Evolutionary conservation across 2,329 filamentous ascomycete genomes (phyloP).

Genomic region (Colletotrichum echinochloae): DNA sequence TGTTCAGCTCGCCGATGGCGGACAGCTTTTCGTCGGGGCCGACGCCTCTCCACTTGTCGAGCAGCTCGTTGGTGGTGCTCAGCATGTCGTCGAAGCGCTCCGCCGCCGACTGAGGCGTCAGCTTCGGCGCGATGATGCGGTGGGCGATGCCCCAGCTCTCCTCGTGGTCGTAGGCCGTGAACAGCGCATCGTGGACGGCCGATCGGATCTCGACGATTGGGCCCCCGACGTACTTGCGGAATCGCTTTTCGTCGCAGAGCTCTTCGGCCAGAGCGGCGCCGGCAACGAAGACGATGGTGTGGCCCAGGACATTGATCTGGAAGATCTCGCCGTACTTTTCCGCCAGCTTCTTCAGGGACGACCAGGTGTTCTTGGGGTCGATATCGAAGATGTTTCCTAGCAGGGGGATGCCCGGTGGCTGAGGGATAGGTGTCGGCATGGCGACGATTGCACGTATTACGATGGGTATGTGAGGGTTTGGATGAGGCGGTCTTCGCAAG

Average conservation of each 20-base stretch:
- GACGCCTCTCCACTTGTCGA: conserved; percentile 61
- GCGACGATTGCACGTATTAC: background rate
- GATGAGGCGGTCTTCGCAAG: too few relatives aligned
- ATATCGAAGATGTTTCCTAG: conserved; percentile 53
- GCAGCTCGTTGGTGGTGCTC: conserved; percentile 61
- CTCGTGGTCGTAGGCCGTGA: conserved; percentile 63
- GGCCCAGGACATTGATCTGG: conserved; percentile 51
- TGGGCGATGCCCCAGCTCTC: conserved; percentile 63
- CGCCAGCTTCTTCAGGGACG: conserved; percentile 51
- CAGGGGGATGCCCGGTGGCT: conserved; percentile 51
- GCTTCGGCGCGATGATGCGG: conserved; percentile 62
- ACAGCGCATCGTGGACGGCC: conserved; percentile 63
- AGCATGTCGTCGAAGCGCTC: conserved; percentile 61
- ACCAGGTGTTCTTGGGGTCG: conserved; percentile 52
- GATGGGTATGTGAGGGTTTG: background rate
- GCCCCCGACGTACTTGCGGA: conserved; percentile 65
- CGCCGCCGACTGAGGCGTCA: conserved; percentile 51
- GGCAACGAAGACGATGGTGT: conserved; percentile 56
- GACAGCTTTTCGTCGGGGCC: conserved; percentile 54
- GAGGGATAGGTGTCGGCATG: conserved; percentile 53
- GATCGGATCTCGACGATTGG: conserved; percentile 65
- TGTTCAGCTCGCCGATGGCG: conserved; percentile 63
- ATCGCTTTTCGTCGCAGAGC: conserved; percentile 64
- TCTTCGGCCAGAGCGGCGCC: conserved; percentile 56
- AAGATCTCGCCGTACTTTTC: conserved; percentile 55